Percentiles rank a stretch among this genome's conserved stretches.
Evolutionary conservation across 495 filamentous ascomycete genomes (phyloP).

Genomic region (Hypoxylon fragiforme): DNA sequence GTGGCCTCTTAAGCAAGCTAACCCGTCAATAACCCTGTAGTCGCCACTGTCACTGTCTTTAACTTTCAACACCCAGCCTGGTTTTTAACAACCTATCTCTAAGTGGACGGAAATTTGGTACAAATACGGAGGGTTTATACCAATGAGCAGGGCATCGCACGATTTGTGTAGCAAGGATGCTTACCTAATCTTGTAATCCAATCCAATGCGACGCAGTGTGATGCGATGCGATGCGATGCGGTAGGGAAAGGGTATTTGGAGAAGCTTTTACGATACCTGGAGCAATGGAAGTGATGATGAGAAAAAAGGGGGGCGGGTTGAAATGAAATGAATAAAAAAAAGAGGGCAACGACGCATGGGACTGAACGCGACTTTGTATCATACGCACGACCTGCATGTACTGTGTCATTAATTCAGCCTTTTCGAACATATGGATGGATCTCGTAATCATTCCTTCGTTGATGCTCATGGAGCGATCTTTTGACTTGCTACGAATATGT

Average conservation of each 20-base stretch:
- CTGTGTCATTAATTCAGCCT: constrained; percentile 30
- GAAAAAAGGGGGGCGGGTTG: neutral
- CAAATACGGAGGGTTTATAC: neutral
- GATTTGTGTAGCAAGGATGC: constrained; percentile 3
- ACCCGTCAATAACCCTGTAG: constrained; percentile 37
- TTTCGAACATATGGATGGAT: no score
- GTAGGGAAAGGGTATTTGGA: constrained; percentile 17
- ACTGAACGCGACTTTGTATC: constrained; percentile 34
- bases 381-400: constrained; percentile 39
- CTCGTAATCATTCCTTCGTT: no score
- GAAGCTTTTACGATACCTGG: no score
- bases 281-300: constrained; percentile 14
- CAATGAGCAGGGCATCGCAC: constrained; percentile 12
- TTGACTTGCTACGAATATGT: no score
- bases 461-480: no score
- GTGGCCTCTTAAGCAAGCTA: constrained; percentile 52
- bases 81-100: constrained; percentile 4
- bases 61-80: constrained; percentile 1
- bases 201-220: neutral
- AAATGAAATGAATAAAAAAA: neutral
- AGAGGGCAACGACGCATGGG: constrained; percentile 8
- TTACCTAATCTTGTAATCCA: no score
- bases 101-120: constrained; percentile 1
- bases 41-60: neutral
- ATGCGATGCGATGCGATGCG: neutral